Evolutionary conservation across 2,329 filamentous ascomycete genomes (phyloP), one percentile per base, ranked within the genome.

Genomic region (Ophiostoma australiae): DNA sequence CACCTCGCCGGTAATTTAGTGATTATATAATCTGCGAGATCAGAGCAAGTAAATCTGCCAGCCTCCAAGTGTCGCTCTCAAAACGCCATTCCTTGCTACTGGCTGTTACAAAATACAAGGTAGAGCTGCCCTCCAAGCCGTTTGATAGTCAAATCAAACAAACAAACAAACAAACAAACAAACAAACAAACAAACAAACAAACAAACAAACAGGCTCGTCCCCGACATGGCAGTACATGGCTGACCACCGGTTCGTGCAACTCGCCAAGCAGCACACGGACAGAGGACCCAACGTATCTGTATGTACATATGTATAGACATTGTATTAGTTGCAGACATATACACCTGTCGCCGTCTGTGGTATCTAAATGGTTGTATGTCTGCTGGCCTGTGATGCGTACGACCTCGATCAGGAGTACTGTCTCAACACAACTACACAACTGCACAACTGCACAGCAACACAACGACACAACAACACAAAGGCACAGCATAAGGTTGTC

Each of bases 351-450:
- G 15, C 3, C 41, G 20, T n/a, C 44, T n/a, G 44, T n/a, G 44
- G 44, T 48, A n/a, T 48, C 17, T 20, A 48, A 48, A n/a, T 48
- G 44, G 20, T n/a, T 17, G 44, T 48, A 20, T 48, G n/a, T 48
- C 44, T 20, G 8, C 44, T 20, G 44, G 44, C n/a, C 52, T 58
- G 52, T 58, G 52, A 31, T 23, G 65, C 63, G 20, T 61, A 70
- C 68, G 33, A n/a, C 27, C 41, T 63, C 27, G 55, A 61, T 33
- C 27, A 52, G 11, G 52, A 23, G n/a, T 4, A 55, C 37, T 17
- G 68, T 3, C 1, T 27, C 61, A n/a, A 15, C 44, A 48, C 44
- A 48, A 48, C 20, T 6, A n/a, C 44, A 48, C 20, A 20, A 48
- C 17, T 7, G 20, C 44, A 48, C 44, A 7, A n/a, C 44, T 31